These are phyloP conservation scores for Cydonia oblonga DNA, from an alignment of 331 rosid genomes.

Conservation along the genomic window DNA sequence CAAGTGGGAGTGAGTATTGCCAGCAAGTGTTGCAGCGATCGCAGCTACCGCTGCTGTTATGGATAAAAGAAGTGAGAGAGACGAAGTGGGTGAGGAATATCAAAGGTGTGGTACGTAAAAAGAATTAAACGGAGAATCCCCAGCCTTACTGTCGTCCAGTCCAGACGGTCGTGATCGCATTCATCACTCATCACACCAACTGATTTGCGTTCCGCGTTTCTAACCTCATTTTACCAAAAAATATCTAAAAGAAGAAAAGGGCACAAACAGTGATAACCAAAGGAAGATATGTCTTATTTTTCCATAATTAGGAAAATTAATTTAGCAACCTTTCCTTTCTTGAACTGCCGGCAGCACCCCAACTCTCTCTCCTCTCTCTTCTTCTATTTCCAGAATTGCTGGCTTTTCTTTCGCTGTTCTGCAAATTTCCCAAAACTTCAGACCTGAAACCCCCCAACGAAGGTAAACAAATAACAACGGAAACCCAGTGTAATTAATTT, in stretches of 20 bases:
- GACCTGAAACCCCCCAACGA: neutral
- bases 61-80: too few species aligned
- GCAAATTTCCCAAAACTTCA: neutral
- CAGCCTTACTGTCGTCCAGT: too few species aligned
- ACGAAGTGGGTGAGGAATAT: too few species aligned
- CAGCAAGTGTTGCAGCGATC: too few species aligned
- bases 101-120: too few species aligned
- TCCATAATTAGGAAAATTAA: neutral
- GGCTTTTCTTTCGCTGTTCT: neutral
- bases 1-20: too few species aligned
- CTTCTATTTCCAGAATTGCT: neutral
- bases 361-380: neutral
- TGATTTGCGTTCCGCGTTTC: neutral
- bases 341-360: neutral
- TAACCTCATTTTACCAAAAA: neutral
- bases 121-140: too few species aligned
- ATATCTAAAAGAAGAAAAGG: neutral
- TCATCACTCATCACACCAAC: neutral
- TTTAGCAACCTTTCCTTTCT: neutral
- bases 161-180: neutral
- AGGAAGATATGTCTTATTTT: neutral
- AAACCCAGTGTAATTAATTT: neutral
- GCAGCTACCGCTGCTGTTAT: too few species aligned
- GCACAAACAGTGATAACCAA: neutral
- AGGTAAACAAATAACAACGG: neutral